Base-by-base conservation (phyloP, 1,284 basidiomycete genomes). In the Cystobasidiaceae sp. region DNA sequence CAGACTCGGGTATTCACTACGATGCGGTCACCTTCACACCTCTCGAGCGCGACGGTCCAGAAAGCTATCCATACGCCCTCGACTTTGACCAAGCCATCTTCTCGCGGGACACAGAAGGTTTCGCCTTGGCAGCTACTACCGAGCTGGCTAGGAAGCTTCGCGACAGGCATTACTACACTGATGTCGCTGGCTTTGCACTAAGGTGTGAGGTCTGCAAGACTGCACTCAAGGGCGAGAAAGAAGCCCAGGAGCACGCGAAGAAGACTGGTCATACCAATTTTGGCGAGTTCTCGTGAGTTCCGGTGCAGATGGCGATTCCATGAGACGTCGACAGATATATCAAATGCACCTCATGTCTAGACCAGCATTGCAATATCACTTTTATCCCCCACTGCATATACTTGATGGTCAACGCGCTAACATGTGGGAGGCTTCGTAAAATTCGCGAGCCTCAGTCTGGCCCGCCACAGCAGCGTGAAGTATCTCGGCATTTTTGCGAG, bases 231-330 rank as follows among this genome's bases (percentile, higher is more conserved):
- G 93, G 93, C 25, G 93, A 97, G 79, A 94, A 93, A 73, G 91
- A 86, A 66, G 93, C 93, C 0, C 82, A 88, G 37, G 82, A 83
- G 46, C 93, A 97, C 76, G 93, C 93, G 2, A 83, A 83, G 72
- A 79, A 85, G 75, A 96, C 91, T 1, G 90, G 92, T 0, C 93
- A 96, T 79, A 82, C 83, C 33, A 82, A 83, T 55, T 96, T 96
- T 74, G 91, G 91, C 63, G 92, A 97, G 77, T 94, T 90, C 74
- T 91, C n/a, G n/a, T n/a, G n/a, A n/a, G n/a, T n/a, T n/a, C n/a
- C n/a, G n/a, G n/a, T n/a, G n/a, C n/a, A n/a, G n/a, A n/a, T n/a
- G n/a, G n/a, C n/a, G n/a, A n/a, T n/a, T n/a, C n/a, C n/a, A n/a
- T n/a, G n/a, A n/a, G 63, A n/a, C n/a, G n/a, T n/a, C n/a, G n/a